These are phyloP conservation scores for Taphrina communis DNA, from an alignment of 1,139 yeast genomes.

Conservation along the genomic window DNA sequence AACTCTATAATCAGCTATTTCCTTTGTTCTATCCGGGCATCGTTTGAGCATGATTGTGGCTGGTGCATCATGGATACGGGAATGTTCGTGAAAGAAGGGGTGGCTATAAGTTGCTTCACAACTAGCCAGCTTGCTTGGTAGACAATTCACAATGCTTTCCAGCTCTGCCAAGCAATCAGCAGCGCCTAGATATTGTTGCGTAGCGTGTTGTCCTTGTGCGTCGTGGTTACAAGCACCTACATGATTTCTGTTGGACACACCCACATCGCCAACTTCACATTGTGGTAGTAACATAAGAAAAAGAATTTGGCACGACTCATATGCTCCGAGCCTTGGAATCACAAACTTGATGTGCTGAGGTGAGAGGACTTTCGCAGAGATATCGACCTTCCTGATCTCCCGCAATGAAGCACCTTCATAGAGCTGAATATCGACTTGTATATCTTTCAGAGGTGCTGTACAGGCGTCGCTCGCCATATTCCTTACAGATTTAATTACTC, in stretches of 20 bases:
- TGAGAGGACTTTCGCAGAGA: not conserved
- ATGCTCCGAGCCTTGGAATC: slow-evolving; percentile 13
- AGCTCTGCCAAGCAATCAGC: slow-evolving; percentile 4
- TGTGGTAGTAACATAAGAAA: not conserved
- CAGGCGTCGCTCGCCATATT: not conserved
- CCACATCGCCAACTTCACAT: no score
- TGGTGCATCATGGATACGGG: not conserved
- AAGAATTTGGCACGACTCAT: slow-evolving; percentile 6
- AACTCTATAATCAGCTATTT: not conserved
- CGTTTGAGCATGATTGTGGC: not conserved
- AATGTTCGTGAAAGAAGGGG: slow-evolving; percentile 2
- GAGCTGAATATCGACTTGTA: not conserved
- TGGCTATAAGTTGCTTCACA: not conserved
- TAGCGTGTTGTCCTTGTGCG: no score
- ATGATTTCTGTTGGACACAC: no score
- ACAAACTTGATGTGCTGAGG: slow-evolving; percentile 4
- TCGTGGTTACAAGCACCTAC: no score
- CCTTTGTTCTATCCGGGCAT: not conserved
- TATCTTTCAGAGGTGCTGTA: not conserved
- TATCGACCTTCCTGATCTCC: not conserved
- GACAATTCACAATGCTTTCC: slow-evolving; percentile 4
- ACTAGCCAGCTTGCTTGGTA: slow-evolving; percentile 13
- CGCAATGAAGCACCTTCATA: slow-evolving; percentile 14
- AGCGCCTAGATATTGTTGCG: no score
- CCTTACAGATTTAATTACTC: not conserved